Conservation (phyloP, 202 grass and related monocot genomes). For the Panicum hallii region DNA sequence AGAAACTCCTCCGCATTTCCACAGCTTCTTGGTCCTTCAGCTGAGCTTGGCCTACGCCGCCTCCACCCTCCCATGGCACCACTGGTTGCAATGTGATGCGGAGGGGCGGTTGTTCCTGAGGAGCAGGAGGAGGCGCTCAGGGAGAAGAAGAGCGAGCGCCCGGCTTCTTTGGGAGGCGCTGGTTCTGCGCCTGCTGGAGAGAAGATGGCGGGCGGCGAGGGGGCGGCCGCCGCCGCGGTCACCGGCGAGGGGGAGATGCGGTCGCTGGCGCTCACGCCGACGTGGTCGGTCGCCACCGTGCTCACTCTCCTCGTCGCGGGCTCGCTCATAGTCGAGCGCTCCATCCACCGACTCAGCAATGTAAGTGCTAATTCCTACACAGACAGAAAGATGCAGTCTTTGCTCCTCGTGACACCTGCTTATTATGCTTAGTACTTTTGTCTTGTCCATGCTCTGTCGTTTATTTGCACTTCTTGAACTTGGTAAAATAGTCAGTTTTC, state of each 20-base stretch:
- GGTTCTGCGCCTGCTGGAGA: background rate
- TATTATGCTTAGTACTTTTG: background rate
- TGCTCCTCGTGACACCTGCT: slow-evolving; percentile 1
- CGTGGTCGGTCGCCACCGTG: slow-evolving; percentile 94
- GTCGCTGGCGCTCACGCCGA: slow-evolving; percentile 87
- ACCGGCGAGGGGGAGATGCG: slow-evolving; percentile 63
- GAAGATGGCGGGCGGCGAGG: slow-evolving; percentile 54
- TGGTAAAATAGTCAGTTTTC: background rate
- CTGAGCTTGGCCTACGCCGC: background rate
- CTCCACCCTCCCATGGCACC: background rate
- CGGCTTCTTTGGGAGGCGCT: background rate
- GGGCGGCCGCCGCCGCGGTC: slow-evolving; percentile 45
- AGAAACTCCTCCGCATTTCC: slow-evolving; percentile 15
- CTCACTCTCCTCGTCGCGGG: slow-evolving; percentile 84
- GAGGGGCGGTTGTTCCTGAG: slow-evolving; percentile 9
- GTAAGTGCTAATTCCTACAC: slow-evolving; percentile 45
- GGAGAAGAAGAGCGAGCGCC: background rate
- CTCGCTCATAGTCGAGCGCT: slow-evolving; percentile 94
- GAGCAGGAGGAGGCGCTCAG: background rate
- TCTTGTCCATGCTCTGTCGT: background rate
- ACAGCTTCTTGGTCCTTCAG: slow-evolving; percentile 21
- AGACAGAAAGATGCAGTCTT: background rate
- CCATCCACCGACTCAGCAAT: slow-evolving; percentile 86
- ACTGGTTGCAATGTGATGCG: slow-evolving; percentile 33
- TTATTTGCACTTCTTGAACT: background rate